phyloP scores from a whole-genome alignment of 306 rosid genomes.

The Herpetospermum pedunculosum region DNA sequence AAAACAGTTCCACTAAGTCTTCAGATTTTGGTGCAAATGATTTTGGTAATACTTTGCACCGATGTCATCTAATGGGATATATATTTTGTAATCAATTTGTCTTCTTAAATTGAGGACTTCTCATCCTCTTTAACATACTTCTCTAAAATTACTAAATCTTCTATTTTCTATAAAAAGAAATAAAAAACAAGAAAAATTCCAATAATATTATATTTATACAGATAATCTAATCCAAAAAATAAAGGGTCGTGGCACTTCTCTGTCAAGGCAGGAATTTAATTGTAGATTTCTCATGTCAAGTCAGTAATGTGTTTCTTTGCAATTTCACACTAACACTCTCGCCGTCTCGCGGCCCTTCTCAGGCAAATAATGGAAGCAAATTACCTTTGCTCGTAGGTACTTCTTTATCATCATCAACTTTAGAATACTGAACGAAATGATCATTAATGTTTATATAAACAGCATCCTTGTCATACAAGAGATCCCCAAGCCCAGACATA shows the following conservation, averaged over 20 bases:
- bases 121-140: not conserved
- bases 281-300: not conserved
- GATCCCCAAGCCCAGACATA: conserved; percentile 96
- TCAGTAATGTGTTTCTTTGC: not conserved
- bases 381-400: conserved; percentile 42
- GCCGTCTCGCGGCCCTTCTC: not conserved
- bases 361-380: not conserved
- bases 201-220: not conserved
- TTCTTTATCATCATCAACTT: conserved; percentile 41
- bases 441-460: conserved; percentile 82
- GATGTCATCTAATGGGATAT: not conserved
- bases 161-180: not conserved
- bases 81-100: not conserved
- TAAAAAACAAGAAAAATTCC: not conserved
- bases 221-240: not conserved
- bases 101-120: not conserved
- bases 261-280: no score
- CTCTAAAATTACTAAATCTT: not conserved
- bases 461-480: conserved; percentile 89
- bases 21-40: not conserved
- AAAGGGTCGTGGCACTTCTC: no score
- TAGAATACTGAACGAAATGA: conserved; percentile 73
- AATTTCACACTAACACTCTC: not conserved
- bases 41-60: not conserved
- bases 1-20: not conserved